Percentiles rank a stretch among this genome's conserved stretches.
Evolutionary conservation across 768 basidiomycete species (phyloP).

Genomic region (Xerocomellus dryophilus): DNA sequence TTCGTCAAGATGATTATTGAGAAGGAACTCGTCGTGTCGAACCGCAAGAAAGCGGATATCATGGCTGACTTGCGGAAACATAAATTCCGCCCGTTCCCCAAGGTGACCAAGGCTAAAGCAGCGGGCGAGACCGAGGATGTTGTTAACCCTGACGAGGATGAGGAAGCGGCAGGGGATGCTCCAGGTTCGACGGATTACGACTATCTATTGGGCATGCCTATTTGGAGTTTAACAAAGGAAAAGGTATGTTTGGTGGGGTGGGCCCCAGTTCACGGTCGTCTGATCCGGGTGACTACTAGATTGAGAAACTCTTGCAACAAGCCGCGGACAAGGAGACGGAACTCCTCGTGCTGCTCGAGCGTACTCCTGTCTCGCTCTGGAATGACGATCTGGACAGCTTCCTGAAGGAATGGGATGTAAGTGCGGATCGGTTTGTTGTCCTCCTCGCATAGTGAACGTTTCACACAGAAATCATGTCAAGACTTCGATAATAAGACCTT

Average conservation of each 20-base stretch:
- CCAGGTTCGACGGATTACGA: conserved; percentile 71
- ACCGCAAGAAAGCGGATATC: conserved; percentile 86
- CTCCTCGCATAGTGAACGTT: not conserved
- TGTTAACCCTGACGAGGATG: conserved; percentile 50
- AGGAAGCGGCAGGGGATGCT: conserved; percentile 39
- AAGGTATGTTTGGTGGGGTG: conserved; percentile 48
- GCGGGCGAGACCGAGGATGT: conserved; percentile 62
- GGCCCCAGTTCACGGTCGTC: not conserved
- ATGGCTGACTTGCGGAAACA: conserved; percentile 77
- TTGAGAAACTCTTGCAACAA: conserved; percentile 79
- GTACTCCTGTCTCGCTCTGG: conserved; percentile 83
- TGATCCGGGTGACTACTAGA: conserved; percentile 42
- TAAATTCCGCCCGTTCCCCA: conserved; percentile 92
- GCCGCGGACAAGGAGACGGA: conserved; percentile 81
- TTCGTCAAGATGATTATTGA: conserved; percentile 96
- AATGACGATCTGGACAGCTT: conserved; percentile 84
- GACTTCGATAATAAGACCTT: conserved; percentile 44
- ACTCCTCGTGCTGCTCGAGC: conserved; percentile 70
- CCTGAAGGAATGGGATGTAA: conserved; percentile 79
- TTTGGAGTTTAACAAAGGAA: conserved; percentile 92
- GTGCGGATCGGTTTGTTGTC: conserved; percentile 26
- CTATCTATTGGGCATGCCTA: conserved; percentile 92
- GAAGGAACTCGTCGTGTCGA: conserved; percentile 75
- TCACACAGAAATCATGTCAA: conserved; percentile 37
- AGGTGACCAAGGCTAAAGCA: conserved; percentile 63